phyloP scores from a whole-genome alignment of 345 rosid genomes.

The Melaleuca quinquenervia region DNA sequence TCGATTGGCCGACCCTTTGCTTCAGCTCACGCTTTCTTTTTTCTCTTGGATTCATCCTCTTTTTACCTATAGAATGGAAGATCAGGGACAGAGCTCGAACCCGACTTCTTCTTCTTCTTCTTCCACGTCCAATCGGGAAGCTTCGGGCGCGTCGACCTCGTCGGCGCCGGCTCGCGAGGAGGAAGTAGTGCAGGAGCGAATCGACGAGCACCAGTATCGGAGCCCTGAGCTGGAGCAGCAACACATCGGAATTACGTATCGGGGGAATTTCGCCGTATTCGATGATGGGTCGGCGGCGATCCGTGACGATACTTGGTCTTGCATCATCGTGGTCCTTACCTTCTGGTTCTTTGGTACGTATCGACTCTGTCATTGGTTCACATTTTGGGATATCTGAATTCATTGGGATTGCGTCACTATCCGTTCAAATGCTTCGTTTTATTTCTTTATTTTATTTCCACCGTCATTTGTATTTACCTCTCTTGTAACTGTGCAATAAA shows the following conservation, averaged over 20 bases:
- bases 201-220: constrained; percentile 9
- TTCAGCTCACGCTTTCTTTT: background rate
- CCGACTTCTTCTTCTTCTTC: constrained; percentile 5
- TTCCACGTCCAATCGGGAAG: background rate
- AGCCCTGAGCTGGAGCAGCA: constrained; percentile 38
- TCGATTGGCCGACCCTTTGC: background rate
- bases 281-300: constrained; percentile 25
- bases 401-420: background rate
- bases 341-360: constrained; percentile 84
- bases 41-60: background rate
- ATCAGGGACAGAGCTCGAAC: constrained; percentile 26
- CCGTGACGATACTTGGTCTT: constrained; percentile 78
- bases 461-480: background rate
- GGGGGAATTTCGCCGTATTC: constrained; percentile 13
- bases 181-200: constrained; percentile 22
- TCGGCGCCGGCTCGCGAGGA: constrained; percentile 34
- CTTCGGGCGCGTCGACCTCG: constrained; percentile 10
- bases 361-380: background rate
- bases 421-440: background rate
- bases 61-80: constrained; percentile 22
- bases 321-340: constrained; percentile 72
- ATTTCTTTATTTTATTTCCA: background rate
- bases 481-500: background rate
- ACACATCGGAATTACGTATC: constrained; percentile 18
- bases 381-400: background rate